Evolutionary conservation across 1,139 yeast genomes (phyloP), one percentile per base, ranked within the genome.

Genomic region (Geotrichum cucujoidarum): DNA sequence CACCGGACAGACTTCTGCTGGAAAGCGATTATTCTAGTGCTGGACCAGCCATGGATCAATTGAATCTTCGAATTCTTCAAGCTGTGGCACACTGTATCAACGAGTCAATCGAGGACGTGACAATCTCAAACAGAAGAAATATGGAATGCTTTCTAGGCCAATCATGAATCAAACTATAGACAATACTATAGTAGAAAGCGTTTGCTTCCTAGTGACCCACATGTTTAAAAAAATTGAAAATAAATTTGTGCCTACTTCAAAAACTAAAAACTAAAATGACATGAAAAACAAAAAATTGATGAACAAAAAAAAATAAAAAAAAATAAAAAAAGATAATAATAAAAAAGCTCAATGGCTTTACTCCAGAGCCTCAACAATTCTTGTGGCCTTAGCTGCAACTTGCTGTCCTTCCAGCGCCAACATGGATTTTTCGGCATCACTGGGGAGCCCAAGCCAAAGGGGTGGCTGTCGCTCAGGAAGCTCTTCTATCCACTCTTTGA

Each of bases 381-480:
- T 45, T 18, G 18, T 33, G 18, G 45, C 36, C 8, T 43, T 35
- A 5, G 13, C 30, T 13, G 53, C 53, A 36, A 47, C 46, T 25
- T 40, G 37, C 6, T 47, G 40, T 31, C 64, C 64, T 42, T 58
- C 59, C 10, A 40, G 55, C 27, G 30, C 51, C 35, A 56, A 60
- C 64, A 64, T 59, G 6, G 58, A 57, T 24, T 57, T 59, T 32
- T 74, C 77, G 1, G 75, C 78, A 37, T 72, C 68, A 3, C 64
- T 70, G 1, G 72, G 70, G 35, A 85, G 65, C 0, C 81, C 84
- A 16, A 83, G 63, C 92, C 94, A 85, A 1, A 69, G 62, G 27
- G 83, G 70, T 0, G 88, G 82, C 37, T 77, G 76, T 11, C 70
- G 57, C n/a, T 72, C 78, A 0, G 92, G 92, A 46, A 85, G 62